These are phyloP conservation scores for Smittium mucronatum DNA, from an alignment of 371 early-diverging fungal genomes.

Conservation along the genomic window DNA sequence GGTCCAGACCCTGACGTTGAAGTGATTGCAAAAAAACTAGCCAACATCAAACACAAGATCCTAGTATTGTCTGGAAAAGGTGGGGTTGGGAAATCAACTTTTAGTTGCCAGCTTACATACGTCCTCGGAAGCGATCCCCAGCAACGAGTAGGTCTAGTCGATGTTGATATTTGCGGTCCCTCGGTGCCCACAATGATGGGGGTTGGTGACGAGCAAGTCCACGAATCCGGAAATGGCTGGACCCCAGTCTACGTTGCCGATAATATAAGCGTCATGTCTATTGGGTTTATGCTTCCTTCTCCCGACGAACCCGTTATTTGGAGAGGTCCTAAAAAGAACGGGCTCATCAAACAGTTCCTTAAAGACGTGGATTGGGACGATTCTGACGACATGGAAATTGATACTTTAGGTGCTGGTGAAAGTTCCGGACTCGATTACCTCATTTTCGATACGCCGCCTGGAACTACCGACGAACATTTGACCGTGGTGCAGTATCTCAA, in stretches of 20 bases:
- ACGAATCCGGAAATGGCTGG: constrained; percentile 71
- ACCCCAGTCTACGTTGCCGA: constrained; percentile 84
- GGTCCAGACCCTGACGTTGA: constrained; percentile 92
- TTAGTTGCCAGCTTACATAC: constrained; percentile 65
- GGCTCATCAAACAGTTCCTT: constrained; percentile 92
- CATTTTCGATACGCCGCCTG: constrained; percentile 98
- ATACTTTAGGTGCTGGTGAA: not conserved
- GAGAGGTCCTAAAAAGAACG: constrained; percentile 96
- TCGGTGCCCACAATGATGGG: constrained; percentile 93
- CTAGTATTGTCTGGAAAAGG: constrained; percentile 98
- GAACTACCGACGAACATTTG: constrained; percentile 97
- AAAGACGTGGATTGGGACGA: constrained; percentile 89
- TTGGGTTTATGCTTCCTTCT: constrained; percentile 86
- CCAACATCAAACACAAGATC: constrained; percentile 58
- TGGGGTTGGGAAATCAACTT: constrained; percentile 94
- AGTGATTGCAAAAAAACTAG: constrained; percentile 53
- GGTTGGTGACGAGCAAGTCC: constrained; percentile 72
- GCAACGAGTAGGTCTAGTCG: constrained; percentile 80
- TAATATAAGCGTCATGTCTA: constrained; percentile 84
- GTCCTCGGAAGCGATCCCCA: constrained; percentile 53
- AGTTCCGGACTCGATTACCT: constrained; percentile 55
- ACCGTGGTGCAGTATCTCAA: constrained; percentile 67
- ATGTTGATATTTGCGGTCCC: constrained; percentile 98
- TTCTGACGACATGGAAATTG: not conserved
- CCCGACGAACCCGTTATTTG: constrained; percentile 94